Conservation (phyloP, 2,329 filamentous ascomycete species). For the Paraconiothyrium sp. region DNA sequence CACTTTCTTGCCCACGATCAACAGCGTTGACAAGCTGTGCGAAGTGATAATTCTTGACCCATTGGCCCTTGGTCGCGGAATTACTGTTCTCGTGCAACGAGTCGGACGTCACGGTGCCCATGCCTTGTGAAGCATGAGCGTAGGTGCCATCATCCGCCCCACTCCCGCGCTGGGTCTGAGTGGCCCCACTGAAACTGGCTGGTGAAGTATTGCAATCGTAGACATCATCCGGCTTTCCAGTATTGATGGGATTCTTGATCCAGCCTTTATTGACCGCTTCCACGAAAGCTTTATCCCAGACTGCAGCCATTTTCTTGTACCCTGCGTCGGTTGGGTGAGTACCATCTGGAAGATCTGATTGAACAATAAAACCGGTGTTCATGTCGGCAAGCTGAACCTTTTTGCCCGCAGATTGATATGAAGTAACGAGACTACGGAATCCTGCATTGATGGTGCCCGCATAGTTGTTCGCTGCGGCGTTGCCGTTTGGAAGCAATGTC, state of each 20-base stretch:
- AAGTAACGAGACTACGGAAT: slow-evolving; percentile 16
- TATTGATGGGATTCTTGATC: slow-evolving; percentile 11
- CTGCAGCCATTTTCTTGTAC: slow-evolving; percentile 15
- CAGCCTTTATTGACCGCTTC: slow-evolving; percentile 2
- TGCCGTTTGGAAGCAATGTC: slow-evolving; percentile 19
- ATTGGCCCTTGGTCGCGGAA: slow-evolving; percentile 3
- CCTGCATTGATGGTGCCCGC: slow-evolving; percentile 18
- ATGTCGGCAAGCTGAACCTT: slow-evolving; percentile 26
- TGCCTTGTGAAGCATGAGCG: slow-evolving; percentile 8
- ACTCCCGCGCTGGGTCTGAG: slow-evolving; percentile 8
- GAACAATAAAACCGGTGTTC: slow-evolving; percentile 20
- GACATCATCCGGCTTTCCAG: slow-evolving; percentile 1
- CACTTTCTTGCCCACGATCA: slow-evolving; percentile 11
- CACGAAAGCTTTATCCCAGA: slow-evolving; percentile 7
- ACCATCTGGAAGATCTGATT: slow-evolving; percentile 9
- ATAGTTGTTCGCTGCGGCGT: slow-evolving; percentile 11
- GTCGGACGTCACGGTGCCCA: slow-evolving; percentile 5
- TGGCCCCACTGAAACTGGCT: slow-evolving; percentile 5
- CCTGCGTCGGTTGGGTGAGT: slow-evolving; percentile 4
- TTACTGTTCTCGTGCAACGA: slow-evolving; percentile 7
- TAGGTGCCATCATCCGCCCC: slow-evolving; percentile 13
- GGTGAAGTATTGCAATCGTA: slow-evolving; percentile 8
- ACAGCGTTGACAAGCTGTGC: slow-evolving; percentile 18
- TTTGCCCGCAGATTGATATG: slow-evolving; percentile 13
- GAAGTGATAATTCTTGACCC: slow-evolving; percentile 21